Conservation (phyloP, 495 filamentous ascomycete genomes). For the Elaphomyces granulatus region DNA sequence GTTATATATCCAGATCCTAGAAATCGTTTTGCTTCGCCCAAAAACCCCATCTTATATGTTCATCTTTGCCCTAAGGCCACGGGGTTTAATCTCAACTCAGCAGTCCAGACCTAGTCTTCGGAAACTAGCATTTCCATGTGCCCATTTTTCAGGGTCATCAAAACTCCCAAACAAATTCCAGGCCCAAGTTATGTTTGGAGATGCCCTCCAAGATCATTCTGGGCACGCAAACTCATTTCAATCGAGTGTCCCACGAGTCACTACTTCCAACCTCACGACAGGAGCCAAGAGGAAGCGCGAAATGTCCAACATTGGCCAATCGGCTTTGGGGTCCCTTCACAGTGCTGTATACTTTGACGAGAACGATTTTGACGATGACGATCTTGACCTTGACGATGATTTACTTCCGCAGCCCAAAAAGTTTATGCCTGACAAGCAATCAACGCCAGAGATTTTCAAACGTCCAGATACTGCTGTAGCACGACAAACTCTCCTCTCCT, state of each 20-base stretch:
- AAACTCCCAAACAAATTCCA: constrained; percentile 4
- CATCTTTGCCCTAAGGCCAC: constrained; percentile 9
- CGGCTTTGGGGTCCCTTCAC: constrained; percentile 28
- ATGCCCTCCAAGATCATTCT: constrained; percentile 29
- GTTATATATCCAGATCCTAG: too few relatives aligned
- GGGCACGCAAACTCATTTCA: constrained; percentile 23
- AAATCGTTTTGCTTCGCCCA: too few relatives aligned
- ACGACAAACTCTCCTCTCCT: background rate
- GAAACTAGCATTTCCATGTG: constrained; percentile 7
- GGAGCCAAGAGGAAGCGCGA: constrained; percentile 34
- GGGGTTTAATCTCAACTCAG: constrained; percentile 11
- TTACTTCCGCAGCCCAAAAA: constrained; percentile 15
- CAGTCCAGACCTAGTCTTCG: constrained; percentile 10
- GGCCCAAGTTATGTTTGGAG: constrained; percentile 26
- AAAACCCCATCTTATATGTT: constrained; percentile 26
- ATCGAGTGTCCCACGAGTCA: constrained; percentile 18
- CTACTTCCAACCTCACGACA: constrained; percentile 19
- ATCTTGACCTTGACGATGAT: constrained; percentile 28
- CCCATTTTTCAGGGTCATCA: too few relatives aligned
- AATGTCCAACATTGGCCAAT: constrained; percentile 18
- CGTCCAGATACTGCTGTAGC: background rate
- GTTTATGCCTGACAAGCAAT: constrained; percentile 7
- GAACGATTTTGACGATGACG: constrained; percentile 42
- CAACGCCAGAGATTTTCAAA: background rate
- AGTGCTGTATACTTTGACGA: constrained; percentile 38